These are phyloP conservation scores for Diaporthe sp. DNA, from an alignment of 2,329 filamentous ascomycete species.

Conservation along the genomic window DNA sequence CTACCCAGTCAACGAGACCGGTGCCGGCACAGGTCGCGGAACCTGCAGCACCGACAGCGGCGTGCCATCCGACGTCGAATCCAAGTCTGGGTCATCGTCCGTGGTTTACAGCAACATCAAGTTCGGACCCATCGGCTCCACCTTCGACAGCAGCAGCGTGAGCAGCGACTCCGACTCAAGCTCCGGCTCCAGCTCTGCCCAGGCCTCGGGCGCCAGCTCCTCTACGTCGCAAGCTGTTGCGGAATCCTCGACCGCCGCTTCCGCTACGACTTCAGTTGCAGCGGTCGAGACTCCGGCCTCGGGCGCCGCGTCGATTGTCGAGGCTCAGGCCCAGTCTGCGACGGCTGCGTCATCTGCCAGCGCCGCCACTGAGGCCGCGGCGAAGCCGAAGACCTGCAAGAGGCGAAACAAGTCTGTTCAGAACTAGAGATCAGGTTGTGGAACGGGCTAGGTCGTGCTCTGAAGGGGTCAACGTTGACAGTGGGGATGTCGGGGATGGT, in stretches of 20 bases:
- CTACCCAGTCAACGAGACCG: constrained; percentile 59
- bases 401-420: neutral
- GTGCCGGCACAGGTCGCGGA: constrained; percentile 59
- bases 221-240: neutral
- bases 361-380: neutral
- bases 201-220: neutral
- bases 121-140: constrained; percentile 43
- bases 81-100: constrained; percentile 44
- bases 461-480: neutral
- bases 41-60: constrained; percentile 57
- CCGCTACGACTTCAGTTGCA: neutral
- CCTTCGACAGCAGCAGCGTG: constrained; percentile 35
- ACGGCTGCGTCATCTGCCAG: neutral
- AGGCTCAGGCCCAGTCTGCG: neutral
- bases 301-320: too few relatives aligned
- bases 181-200: neutral
- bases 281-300: neutral
- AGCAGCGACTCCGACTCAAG: neutral
- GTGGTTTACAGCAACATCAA: constrained; percentile 45
- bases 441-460: neutral
- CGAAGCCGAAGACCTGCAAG: constrained; percentile 17
- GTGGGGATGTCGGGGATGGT: neutral
- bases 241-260: neutral
- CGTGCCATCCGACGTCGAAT: constrained; percentile 54
- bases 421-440: neutral